Evolutionary conservation across 371 early-diverging fungal species (phyloP).

Genomic region (Dichotomocladium elegans): DNA sequence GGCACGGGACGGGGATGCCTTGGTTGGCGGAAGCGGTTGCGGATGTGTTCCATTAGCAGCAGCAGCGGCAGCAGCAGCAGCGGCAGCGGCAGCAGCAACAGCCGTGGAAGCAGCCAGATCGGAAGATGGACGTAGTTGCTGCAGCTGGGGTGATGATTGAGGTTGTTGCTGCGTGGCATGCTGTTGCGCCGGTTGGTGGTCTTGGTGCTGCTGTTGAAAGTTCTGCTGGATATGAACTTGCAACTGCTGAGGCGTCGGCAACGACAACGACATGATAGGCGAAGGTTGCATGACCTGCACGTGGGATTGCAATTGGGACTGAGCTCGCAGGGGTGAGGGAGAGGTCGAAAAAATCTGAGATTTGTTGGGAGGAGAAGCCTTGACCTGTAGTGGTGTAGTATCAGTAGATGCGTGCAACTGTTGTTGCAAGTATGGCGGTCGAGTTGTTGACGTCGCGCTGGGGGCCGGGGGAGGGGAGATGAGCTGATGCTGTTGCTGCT

Average conservation of each 20-base stretch:
- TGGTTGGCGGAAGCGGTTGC: background rate
- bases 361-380: constrained; percentile 14
- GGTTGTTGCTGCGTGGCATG: background rate
- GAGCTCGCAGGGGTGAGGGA: constrained; percentile 20
- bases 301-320: constrained; percentile 30
- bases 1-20: background rate
- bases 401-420: background rate
- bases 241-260: constrained; percentile 12
- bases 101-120: constrained; percentile 8
- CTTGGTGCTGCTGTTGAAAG: constrained; percentile 15
- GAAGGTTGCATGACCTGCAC: constrained; percentile 20
- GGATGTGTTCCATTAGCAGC: too few species aligned
- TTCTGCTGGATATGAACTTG: constrained; percentile 16
- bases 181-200: constrained; percentile 9
- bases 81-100: constrained; percentile 10
- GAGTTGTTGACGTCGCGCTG: background rate
- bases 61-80: constrained; percentile 19
- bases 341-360: constrained; percentile 13
- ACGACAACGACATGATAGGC: constrained; percentile 10
- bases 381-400: constrained; percentile 4
- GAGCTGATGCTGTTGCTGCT: constrained; percentile 7
- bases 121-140: background rate
- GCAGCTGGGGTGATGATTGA: background rate
- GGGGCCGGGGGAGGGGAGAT: constrained; percentile 2
- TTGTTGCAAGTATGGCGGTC: constrained; percentile 1